These are phyloP conservation scores for Mycocentrospora acerina DNA, from an alignment of 2,329 filamentous ascomycete genomes.

Conservation along the genomic window DNA sequence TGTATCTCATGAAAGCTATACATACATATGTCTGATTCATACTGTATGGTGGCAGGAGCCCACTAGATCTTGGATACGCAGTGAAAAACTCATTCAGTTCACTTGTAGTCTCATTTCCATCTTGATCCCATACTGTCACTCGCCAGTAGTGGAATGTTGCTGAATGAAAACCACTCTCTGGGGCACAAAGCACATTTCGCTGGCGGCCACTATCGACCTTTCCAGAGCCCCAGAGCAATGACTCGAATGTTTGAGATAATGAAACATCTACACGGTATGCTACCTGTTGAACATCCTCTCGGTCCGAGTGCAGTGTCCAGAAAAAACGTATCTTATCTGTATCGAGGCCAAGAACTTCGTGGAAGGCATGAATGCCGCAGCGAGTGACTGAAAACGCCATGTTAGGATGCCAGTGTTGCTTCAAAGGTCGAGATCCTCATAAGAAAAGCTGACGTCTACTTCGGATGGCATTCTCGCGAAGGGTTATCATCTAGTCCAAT, in stretches of 20 bases:
- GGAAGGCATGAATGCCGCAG: conserved; percentile 45
- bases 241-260: conserved; percentile 7
- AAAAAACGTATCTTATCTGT: conserved; percentile 41
- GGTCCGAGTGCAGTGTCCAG: conserved; percentile 35
- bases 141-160: conserved; percentile 42
- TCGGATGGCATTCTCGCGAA: too few relatives aligned
- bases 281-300: conserved; percentile 33
- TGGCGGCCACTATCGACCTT: conserved; percentile 22
- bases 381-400: conserved; percentile 29
- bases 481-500: too few relatives aligned
- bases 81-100: conserved; percentile 43
- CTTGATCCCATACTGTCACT: conserved; percentile 42
- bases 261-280: conserved; percentile 32
- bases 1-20: not conserved
- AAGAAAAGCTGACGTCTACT: too few relatives aligned
- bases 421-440: conserved; percentile 16
- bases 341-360: conserved; percentile 45
- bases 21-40: conserved; percentile 45
- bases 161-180: conserved; percentile 38
- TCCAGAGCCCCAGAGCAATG: conserved; percentile 21
- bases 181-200: conserved; percentile 32
- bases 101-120: conserved; percentile 27
- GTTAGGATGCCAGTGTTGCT: not conserved
- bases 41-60: conserved; percentile 43
- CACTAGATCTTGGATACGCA: conserved; percentile 40